A percentile compares a stretch with the other conserved stretches of the same genome.
phyloP scores from a whole-genome alignment of 352 stramenopile species.

The Globisporangium splendens region DNA sequence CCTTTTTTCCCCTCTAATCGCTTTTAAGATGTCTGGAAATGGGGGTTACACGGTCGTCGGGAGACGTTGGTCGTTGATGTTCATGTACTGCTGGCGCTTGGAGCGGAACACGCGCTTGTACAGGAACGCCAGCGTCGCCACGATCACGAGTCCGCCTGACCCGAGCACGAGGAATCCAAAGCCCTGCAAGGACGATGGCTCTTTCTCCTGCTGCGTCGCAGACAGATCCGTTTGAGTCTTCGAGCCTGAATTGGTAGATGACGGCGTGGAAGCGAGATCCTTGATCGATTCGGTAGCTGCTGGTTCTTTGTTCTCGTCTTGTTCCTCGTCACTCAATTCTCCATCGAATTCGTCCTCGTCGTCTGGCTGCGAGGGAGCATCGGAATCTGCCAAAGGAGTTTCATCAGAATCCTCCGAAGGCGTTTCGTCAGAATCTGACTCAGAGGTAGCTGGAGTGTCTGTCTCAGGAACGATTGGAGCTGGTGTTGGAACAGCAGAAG shows the following conservation, averaged over 20 bases:
- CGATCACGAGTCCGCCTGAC: constrained; percentile 58
- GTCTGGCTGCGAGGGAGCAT: not conserved
- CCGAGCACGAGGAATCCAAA: constrained; percentile 68
- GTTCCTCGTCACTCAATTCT: constrained; percentile 2
- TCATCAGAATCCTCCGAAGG: not conserved
- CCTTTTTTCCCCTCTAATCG: constrained; percentile 1
- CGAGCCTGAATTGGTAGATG: not conserved
- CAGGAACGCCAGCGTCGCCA: constrained; percentile 53
- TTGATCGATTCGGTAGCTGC: not conserved
- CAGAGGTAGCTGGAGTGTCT: too few relatives aligned
- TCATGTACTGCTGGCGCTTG: constrained; percentile 61
- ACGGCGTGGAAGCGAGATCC: not conserved
- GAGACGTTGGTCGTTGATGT: constrained; percentile 46
- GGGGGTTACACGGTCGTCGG: not conserved
- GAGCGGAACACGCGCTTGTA: constrained; percentile 70
- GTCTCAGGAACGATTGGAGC: not conserved
- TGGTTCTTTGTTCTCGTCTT: not conserved
- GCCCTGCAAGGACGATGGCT: constrained; percentile 36
- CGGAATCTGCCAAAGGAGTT: constrained; percentile 1
- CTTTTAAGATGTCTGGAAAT: not conserved
- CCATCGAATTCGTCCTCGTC: not conserved
- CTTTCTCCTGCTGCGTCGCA: constrained; percentile 23
- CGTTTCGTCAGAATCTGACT: too few relatives aligned
- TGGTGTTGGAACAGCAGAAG: not conserved
- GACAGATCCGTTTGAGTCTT: constrained; percentile 15